These are phyloP conservation scores for Trypanosoma caninum DNA, from an alignment of 208 protist genomes.

Conservation along the genomic window DNA sequence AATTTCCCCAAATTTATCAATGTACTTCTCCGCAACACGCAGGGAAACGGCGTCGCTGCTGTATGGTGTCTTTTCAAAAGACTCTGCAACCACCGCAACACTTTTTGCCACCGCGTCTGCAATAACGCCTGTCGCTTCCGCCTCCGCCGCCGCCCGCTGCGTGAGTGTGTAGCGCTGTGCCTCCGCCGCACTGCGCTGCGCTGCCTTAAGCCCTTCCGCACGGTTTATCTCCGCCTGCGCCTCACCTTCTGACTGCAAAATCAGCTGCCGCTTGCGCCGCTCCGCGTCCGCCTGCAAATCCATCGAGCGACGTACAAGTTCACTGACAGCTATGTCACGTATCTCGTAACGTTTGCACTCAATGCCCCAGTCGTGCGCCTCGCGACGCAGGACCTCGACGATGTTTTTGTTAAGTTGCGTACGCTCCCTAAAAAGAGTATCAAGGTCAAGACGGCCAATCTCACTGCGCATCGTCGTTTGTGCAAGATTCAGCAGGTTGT, in stretches of 20 bases:
- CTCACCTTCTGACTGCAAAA: conserved; percentile 94
- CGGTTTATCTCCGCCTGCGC: conserved; percentile 86
- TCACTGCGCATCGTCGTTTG: conserved; percentile 97
- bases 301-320: conserved; percentile 94
- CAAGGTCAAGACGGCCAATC: conserved; percentile 93
- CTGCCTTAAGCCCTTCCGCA: conserved; percentile 83
- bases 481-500: conserved; percentile 94
- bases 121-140: conserved; percentile 55
- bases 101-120: conserved; percentile 67
- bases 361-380: conserved; percentile 95
- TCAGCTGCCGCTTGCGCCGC: conserved; percentile 91
- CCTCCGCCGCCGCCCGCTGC: conserved; percentile 50
- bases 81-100: conserved; percentile 48
- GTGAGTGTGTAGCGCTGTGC: conserved; percentile 78
- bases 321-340: conserved; percentile 93
- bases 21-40: conserved; percentile 91
- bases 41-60: conserved; percentile 75
- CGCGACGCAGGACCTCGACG: conserved; percentile 85
- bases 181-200: conserved; percentile 85
- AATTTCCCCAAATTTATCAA: conserved; percentile 89
- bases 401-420: conserved; percentile 92
- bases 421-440: conserved; percentile 93
- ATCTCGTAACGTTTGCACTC: conserved; percentile 96
- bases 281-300: conserved; percentile 96
- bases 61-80: conserved; percentile 34